These are phyloP conservation scores for Sclerotiophoma versabilis DNA, from an alignment of 2,329 filamentous ascomycete genomes.

Conservation along the genomic window DNA sequence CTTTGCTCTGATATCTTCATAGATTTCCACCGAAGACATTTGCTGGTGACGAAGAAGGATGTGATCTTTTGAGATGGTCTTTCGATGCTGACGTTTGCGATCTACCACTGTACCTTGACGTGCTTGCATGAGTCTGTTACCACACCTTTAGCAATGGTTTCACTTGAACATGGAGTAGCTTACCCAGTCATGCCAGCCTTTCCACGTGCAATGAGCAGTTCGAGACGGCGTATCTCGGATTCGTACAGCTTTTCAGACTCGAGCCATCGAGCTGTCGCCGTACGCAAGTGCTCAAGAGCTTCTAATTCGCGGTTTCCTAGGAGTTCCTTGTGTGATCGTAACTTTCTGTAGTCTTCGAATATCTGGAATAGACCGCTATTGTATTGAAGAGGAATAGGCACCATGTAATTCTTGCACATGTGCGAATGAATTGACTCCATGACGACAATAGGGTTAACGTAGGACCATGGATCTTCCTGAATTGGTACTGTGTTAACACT, in stretches of 20 bases:
- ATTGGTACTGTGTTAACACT: constrained; percentile 22
- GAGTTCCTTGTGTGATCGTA: constrained; percentile 45
- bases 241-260: constrained; percentile 47
- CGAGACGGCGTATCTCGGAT: constrained; percentile 54
- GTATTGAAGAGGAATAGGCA: constrained; percentile 38
- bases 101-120: constrained; percentile 52
- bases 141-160: constrained; percentile 4
- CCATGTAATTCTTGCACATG: constrained; percentile 27
- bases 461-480: constrained; percentile 12
- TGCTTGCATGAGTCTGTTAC: constrained; percentile 46
- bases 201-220: constrained; percentile 53
- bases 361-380: constrained; percentile 52
- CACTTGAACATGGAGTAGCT: neutral
- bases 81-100: constrained; percentile 33
- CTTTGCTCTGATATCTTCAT: constrained; percentile 33
- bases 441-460: constrained; percentile 35
- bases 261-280: constrained; percentile 42
- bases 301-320: constrained; percentile 38
- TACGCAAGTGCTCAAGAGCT: constrained; percentile 33
- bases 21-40: constrained; percentile 29
- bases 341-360: constrained; percentile 51
- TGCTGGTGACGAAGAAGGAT: constrained; percentile 13
- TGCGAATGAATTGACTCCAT: constrained; percentile 39
- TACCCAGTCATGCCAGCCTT: constrained; percentile 50
- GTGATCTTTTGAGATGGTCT: constrained; percentile 22